phyloP scores from a whole-genome alignment of 208 protist genomes.

The Acanthamoeba sp. region DNA sequence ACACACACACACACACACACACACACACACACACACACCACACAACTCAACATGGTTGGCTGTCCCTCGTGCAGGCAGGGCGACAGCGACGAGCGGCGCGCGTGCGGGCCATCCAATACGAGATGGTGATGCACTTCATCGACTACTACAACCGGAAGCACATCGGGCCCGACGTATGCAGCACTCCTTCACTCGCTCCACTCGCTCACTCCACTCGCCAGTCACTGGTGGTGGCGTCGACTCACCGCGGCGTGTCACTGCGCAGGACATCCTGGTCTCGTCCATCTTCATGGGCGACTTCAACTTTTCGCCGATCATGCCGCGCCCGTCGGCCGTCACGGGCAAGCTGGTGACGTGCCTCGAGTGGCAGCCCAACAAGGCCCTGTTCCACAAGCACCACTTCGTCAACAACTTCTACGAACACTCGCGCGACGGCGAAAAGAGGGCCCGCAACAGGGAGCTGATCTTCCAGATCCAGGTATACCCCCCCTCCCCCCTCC shows the following conservation, averaged over 20 bases:
- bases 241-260: neutral
- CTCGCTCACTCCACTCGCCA: neutral
- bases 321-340: neutral
- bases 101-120: neutral
- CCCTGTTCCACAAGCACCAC: neutral
- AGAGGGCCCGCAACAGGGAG: neutral
- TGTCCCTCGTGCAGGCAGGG: neutral
- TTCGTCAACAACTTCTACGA: slow-evolving; percentile 47
- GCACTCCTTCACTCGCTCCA: neutral
- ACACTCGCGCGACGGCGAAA: slow-evolving; percentile 6
- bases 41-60: neutral
- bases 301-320: slow-evolving; percentile 23
- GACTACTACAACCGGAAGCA: slow-evolving; percentile 35
- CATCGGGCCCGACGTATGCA: neutral
- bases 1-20: too few species aligned
- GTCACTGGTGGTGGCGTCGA: too few species aligned
- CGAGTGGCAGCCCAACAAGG: neutral
- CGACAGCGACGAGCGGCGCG: neutral
- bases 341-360: neutral
- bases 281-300: slow-evolving; percentile 29
- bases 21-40: too few species aligned
- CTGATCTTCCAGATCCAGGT: slow-evolving; percentile 16
- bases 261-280: neutral
- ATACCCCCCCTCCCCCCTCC: neutral
- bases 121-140: slow-evolving; percentile 41